Evolutionary conservation across 768 basidiomycete species (phyloP), one percentile per base, ranked within the genome.

Genomic region (Agrocybe praecox): DNA sequence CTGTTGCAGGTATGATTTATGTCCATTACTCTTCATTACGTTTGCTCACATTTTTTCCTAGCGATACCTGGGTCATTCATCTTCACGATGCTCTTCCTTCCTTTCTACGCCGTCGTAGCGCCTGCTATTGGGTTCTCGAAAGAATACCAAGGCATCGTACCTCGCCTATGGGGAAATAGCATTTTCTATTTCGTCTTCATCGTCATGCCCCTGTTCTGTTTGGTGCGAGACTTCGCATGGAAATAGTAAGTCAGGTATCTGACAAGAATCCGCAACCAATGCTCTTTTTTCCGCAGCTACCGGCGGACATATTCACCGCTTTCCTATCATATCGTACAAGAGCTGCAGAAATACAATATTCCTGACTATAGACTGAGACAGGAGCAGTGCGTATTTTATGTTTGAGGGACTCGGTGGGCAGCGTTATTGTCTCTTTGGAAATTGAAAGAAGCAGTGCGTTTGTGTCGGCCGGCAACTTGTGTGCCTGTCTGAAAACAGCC

Each of bases 311-410:
- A 97, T 73, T 76, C 75, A 61, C 96, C 97, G 0, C 81, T 86
- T 36, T 88, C 96, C n/a, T 99, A 98, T 71, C 97, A 99, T 67
- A 94, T 99, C 65, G 95, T 95, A 0, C 96, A 98, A 69, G 97
- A 99, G 69, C 82, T 99, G n/a, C 96, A 98, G 76, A 98, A 97
- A 75, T 98, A 96, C 78, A 96, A 97, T 71, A 88, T 97, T 55
- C 94, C 94, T 3, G 94, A 96, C 66, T 99, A 98, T 70, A 82
- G 97, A 42, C 97, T 97, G 2, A 82, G 97, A 55, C 96, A 98
- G 73, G 97, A 97, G 73, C 97, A 98, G 89, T 98, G 64, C 63
- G 87, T 83, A 40, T 10, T 18, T 51, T 33, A n/a, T 33, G 43
- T 53, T 56, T 19, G 34, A 55, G 33, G 24, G 43, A 12, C 21